Percentiles rank a stretch among this genome's conserved stretches.
Conservation (phyloP, 2,329 filamentous ascomycete species). For the Ceratocystis colombiana region DNA sequence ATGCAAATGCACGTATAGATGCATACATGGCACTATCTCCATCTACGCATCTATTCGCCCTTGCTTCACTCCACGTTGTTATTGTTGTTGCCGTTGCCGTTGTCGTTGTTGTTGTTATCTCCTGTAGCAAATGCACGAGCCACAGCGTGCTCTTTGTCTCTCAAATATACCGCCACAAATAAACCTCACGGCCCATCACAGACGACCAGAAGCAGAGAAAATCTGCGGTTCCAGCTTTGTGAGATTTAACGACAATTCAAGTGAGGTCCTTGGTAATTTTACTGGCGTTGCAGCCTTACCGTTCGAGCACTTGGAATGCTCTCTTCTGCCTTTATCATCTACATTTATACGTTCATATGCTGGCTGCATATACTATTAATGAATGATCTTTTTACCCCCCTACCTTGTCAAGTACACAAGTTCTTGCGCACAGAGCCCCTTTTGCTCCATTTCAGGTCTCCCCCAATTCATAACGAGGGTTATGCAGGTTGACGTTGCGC, state of each 20-base stretch:
- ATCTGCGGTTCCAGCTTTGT: not conserved
- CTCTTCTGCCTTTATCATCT: too few relatives aligned
- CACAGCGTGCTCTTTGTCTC: not conserved
- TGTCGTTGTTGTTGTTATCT: not conserved
- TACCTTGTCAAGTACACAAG: not conserved
- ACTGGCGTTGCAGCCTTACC: not conserved
- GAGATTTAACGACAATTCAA: not conserved
- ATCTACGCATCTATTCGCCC: too few relatives aligned
- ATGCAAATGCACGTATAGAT: too few relatives aligned
- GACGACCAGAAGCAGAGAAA: not conserved
- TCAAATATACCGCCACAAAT: not conserved
- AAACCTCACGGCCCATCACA: not conserved
- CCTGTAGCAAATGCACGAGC: not conserved
- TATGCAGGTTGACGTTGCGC: constrained; percentile 2
- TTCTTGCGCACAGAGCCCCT: constrained; percentile 1
- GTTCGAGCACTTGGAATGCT: not conserved
- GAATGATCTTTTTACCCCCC: not conserved
- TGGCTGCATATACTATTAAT: too few relatives aligned
- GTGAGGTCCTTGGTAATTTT: constrained; percentile 2
- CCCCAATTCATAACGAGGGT: not conserved
- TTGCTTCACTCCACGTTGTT: too few relatives aligned
- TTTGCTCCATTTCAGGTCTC: not conserved
- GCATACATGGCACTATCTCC: too few relatives aligned
- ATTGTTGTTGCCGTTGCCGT: too few relatives aligned
- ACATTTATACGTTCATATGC: too few relatives aligned